phyloP scores from a whole-genome alignment of 2,329 filamentous ascomycete genomes.

The Aspergillus nomiae region DNA sequence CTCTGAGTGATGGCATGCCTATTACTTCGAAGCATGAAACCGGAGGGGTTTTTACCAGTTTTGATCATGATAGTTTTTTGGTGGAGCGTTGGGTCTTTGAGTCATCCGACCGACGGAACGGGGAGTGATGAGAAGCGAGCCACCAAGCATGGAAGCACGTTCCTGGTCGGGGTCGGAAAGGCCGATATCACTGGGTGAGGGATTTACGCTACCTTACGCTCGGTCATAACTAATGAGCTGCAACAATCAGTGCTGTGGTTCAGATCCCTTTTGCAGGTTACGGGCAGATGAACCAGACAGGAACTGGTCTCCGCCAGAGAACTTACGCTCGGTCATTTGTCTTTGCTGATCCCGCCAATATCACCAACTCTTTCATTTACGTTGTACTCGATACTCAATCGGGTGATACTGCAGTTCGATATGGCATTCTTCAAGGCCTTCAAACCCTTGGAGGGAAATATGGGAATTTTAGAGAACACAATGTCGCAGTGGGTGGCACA shows the following conservation, averaged over 20 bases:
- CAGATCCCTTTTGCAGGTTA: constrained; percentile 93
- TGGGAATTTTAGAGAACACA: constrained; percentile 72
- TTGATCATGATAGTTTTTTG: no score
- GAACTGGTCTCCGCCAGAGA: constrained; percentile 81
- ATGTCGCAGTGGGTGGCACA: constrained; percentile 86
- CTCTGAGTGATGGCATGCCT: no score
- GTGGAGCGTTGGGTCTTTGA: no score
- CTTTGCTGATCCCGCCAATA: constrained; percentile 66
- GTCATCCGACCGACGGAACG: no score
- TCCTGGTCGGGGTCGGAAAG: no score
- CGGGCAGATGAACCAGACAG: constrained; percentile 77
- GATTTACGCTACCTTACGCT: no score
- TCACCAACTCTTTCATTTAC: constrained; percentile 77
- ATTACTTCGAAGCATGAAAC: no score
- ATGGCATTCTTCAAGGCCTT: constrained; percentile 79
- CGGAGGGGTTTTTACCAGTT: no score
- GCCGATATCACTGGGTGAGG: no score
- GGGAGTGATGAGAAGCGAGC: no score
- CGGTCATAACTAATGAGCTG: no score
- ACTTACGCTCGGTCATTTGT: constrained; percentile 90
- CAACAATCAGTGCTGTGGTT: constrained; percentile 67
- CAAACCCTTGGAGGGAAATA: constrained; percentile 70
- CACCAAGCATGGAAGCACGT: no score
- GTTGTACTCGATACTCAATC: constrained; percentile 83
- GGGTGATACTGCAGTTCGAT: constrained; percentile 83